phyloP scores from a whole-genome alignment of 306 rosid genomes.

The Lathyrus sativus region DNA sequence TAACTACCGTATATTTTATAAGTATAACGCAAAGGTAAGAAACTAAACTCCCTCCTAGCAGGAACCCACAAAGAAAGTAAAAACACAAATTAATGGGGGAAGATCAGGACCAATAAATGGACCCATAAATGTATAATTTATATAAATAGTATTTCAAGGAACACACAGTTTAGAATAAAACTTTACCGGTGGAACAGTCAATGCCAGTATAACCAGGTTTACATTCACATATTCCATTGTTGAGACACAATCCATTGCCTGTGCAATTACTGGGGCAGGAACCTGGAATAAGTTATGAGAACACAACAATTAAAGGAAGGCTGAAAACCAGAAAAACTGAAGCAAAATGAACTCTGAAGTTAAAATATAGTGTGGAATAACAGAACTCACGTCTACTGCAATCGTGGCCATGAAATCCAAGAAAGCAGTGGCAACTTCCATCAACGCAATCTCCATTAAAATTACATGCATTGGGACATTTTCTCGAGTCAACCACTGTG shows the following conservation, averaged over 20 bases:
- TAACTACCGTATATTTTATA: conserved; percentile 10
- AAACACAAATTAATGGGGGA: neutral
- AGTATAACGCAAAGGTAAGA: conserved; percentile 13
- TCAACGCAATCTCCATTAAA: conserved; percentile 88
- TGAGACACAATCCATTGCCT: conserved; percentile 74
- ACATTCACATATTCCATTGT: conserved; percentile 79
- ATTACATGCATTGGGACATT: conserved; percentile 77
- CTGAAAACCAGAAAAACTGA: conserved; percentile 3
- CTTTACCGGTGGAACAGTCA: conserved; percentile 82
- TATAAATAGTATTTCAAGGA: neutral
- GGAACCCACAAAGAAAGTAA: neutral
- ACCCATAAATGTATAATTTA: neutral
- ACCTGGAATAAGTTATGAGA: conserved; percentile 47
- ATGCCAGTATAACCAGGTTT: conserved; percentile 74
- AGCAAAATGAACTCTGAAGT: conserved; percentile 3
- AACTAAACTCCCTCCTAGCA: neutral
- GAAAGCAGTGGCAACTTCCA: conserved; percentile 81
- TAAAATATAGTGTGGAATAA: conserved; percentile 24
- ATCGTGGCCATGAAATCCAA: conserved; percentile 75
- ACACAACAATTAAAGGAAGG: conserved; percentile 18
- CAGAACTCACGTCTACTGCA: conserved; percentile 74
- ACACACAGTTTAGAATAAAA: conserved; percentile 8
- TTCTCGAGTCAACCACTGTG: conserved; percentile 53
- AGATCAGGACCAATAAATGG: neutral
- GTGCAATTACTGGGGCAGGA: conserved; percentile 74